Conservation (phyloP, 2,329 filamentous ascomycete genomes). For the Fusarium abutilonis region DNA sequence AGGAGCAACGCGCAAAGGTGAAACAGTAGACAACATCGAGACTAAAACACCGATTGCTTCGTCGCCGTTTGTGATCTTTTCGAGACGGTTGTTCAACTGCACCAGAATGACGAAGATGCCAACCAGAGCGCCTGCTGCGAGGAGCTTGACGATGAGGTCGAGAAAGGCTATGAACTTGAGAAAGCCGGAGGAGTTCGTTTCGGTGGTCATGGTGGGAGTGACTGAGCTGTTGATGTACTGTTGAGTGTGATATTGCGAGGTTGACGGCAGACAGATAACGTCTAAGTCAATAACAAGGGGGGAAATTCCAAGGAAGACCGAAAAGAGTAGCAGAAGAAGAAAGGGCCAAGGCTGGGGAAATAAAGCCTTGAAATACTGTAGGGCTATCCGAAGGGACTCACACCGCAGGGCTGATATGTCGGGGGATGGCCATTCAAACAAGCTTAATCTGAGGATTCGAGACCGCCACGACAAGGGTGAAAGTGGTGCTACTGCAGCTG, state of each 20-base stretch:
- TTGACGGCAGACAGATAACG: no score
- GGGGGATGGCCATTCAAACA: constrained; percentile 15
- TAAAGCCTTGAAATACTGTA: constrained; percentile 21
- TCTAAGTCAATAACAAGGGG: no score
- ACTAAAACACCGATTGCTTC: background rate
- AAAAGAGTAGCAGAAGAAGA: background rate
- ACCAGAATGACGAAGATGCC: constrained; percentile 33
- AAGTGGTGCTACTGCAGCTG: constrained; percentile 9
- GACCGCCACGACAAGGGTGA: constrained; percentile 20
- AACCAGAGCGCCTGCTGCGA: constrained; percentile 29
- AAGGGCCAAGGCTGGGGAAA: background rate
- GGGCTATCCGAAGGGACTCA: constrained; percentile 7
- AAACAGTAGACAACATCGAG: background rate
- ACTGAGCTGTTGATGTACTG: background rate
- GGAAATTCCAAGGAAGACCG: background rate
- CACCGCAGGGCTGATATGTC: constrained; percentile 7
- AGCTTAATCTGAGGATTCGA: constrained; percentile 21
- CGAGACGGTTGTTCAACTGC: constrained; percentile 12
- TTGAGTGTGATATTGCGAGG: background rate
- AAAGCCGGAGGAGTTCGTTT: constrained; percentile 20
- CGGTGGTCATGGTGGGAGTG: constrained; percentile 16
- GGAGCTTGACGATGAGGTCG: constrained; percentile 32
- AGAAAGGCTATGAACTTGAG: constrained; percentile 32
- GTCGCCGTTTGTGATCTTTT: constrained; percentile 8
- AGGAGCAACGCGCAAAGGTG: constrained; percentile 2